Percentiles rank a stretch among this genome's conserved stretches.
Evolutionary conservation across 805 yeast genomes (phyloP).

Genomic region (Metschnikowia dekortorum): DNA sequence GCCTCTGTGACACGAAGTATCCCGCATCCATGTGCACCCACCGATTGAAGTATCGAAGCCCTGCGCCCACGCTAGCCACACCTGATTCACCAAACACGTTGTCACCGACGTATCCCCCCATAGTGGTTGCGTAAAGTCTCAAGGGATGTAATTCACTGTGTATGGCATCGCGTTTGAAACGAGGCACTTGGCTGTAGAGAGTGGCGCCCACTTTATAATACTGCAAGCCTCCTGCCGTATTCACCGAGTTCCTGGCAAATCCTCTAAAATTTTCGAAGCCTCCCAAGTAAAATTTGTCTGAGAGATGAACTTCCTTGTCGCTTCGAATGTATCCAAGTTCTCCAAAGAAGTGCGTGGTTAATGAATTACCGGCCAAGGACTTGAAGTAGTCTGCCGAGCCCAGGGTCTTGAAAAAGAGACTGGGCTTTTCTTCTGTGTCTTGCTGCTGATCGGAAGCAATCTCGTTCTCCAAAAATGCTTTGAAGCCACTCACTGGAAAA

Average conservation of each 20-base stretch:
- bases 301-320: conserved; percentile 45
- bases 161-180: conserved; percentile 22
- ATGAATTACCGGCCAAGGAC: conserved; percentile 39
- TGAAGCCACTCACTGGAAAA: conserved; percentile 28
- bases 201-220: conserved; percentile 55
- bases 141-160: conserved; percentile 29
- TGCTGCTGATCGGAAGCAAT: conserved; percentile 30
- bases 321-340: conserved; percentile 51
- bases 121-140: conserved; percentile 55
- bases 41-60: conserved; percentile 34
- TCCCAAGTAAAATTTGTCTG: conserved; percentile 81
- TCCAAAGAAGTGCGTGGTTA: conserved; percentile 48
- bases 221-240: conserved; percentile 71
- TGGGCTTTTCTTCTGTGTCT: conserved; percentile 17
- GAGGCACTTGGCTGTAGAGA: conserved; percentile 58
- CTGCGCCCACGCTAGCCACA: conserved; percentile 31
- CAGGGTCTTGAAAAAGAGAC: conserved; percentile 33
- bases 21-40: conserved; percentile 43
- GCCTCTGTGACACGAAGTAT: conserved; percentile 28
- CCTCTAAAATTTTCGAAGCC: conserved; percentile 74
- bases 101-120: conserved; percentile 56
- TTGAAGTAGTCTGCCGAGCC: conserved; percentile 28
- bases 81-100: conserved; percentile 23
- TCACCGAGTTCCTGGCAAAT: conserved; percentile 61
- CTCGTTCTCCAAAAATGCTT: conserved; percentile 62